Evolutionary conservation across 164 flowering plant genomes (phyloP).

Genomic region (Piper betle): DNA sequence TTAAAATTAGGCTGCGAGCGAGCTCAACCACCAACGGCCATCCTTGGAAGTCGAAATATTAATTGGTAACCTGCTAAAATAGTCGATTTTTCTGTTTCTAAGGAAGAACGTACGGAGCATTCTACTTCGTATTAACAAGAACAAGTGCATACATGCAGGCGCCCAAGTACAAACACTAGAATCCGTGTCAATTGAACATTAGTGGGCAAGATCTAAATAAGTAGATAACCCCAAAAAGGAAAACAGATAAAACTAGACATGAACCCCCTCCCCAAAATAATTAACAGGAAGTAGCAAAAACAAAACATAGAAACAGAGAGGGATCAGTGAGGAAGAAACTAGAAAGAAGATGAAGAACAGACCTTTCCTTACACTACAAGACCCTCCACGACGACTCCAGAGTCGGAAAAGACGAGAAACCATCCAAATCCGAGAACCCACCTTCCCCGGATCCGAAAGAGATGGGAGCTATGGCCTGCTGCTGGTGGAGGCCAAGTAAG

Average conservation of each 20-base stretch:
- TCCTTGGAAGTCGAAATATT: too few relatives aligned
- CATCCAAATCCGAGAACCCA: conserved; percentile 25
- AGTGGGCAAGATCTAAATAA: neutral
- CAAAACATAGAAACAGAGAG: neutral
- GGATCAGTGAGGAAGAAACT: neutral
- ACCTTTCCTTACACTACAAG: conserved; percentile 13
- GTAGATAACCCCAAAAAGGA: neutral
- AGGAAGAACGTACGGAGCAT: too few relatives aligned
- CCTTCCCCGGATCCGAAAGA: conserved; percentile 4
- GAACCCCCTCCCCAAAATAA: neutral
- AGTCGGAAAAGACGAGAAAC: conserved; percentile 57
- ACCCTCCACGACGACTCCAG: conserved; percentile 84
- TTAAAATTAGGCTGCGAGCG: too few relatives aligned
- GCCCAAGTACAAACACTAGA: too few relatives aligned
- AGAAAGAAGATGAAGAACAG: neutral
- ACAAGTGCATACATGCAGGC: too few relatives aligned
- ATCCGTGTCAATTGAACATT: too few relatives aligned
- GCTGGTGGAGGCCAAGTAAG: conserved; percentile 26
- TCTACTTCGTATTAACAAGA: too few relatives aligned
- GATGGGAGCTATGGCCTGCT: conserved; percentile 16
- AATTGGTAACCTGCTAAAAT: too few relatives aligned
- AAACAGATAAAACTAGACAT: neutral
- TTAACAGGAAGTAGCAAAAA: neutral
- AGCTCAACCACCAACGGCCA: too few relatives aligned
- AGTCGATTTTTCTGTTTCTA: too few relatives aligned